These are phyloP conservation scores for Vaccinium darrowii DNA, from an alignment of 148 eudicot species.

Conservation along the genomic window DNA sequence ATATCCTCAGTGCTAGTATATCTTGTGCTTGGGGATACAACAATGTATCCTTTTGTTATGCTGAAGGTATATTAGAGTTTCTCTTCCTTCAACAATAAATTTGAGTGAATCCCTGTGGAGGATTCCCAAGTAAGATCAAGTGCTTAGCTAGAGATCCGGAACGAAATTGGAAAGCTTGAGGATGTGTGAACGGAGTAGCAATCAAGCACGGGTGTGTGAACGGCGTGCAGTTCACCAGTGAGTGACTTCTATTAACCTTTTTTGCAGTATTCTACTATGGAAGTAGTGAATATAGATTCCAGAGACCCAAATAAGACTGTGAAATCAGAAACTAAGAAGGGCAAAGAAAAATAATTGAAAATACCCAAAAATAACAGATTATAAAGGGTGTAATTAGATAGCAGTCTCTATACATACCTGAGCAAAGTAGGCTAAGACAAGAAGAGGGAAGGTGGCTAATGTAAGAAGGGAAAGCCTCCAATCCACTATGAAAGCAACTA, in stretches of 20 bases:
- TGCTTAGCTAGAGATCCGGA: background rate
- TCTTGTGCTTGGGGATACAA: too few relatives aligned
- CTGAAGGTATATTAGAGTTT: too few relatives aligned
- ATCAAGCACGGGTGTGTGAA: too few relatives aligned
- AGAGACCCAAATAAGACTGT: slow-evolving; percentile 14
- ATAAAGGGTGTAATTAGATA: background rate
- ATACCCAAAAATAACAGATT: background rate
- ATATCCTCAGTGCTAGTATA: too few relatives aligned
- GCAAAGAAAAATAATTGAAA: background rate
- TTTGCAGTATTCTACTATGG: slow-evolving; percentile 41
- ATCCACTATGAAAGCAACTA: slow-evolving; percentile 91
- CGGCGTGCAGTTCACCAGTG: slow-evolving; percentile 38
- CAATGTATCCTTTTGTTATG: too few relatives aligned
- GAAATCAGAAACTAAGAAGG: background rate
- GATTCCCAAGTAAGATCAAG: background rate
- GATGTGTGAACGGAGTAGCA: slow-evolving; percentile 34
- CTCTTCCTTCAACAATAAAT: background rate
- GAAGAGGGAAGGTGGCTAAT: slow-evolving; percentile 93
- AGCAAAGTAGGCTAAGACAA: slow-evolving; percentile 94
- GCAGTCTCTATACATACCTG: slow-evolving; percentile 49
- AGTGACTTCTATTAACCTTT: slow-evolving; percentile 23
- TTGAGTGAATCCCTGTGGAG: background rate
- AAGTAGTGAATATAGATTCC: slow-evolving; percentile 24
- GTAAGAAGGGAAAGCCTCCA: slow-evolving; percentile 98
- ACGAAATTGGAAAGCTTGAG: background rate